Percentiles rank a stretch among this genome's conserved stretches.
These are phyloP conservation scores for Daldinia loculata DNA, from an alignment of 495 filamentous ascomycete genomes.

Conservation along the genomic window DNA sequence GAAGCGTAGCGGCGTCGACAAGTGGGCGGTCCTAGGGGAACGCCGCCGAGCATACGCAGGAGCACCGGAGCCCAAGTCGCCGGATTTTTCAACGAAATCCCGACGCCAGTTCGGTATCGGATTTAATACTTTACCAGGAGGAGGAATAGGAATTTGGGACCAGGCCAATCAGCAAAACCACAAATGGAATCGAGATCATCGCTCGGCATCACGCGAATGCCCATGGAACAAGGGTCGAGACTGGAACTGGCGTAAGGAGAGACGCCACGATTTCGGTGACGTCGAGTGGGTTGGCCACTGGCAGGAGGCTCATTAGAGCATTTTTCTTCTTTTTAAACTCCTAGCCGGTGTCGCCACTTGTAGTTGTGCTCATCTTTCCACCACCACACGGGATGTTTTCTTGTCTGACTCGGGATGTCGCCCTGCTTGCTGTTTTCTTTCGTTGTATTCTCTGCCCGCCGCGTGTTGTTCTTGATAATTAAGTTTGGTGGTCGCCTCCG, in stretches of 20 bases:
- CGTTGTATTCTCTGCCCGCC: conserved; percentile 35
- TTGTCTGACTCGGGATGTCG: conserved; percentile 22
- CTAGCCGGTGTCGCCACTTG: conserved; percentile 58
- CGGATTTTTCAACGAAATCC: conserved; percentile 52
- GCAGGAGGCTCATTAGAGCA: conserved; percentile 64
- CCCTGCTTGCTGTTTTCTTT: conserved; percentile 37
- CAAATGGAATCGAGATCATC: conserved; percentile 50
- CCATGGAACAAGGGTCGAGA: conserved; percentile 56
- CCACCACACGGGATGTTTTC: conserved; percentile 27
- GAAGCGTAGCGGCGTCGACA: conserved; percentile 70
- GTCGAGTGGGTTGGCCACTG: conserved; percentile 92
- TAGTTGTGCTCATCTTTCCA: conserved; percentile 59
- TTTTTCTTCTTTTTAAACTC: conserved; percentile 23
- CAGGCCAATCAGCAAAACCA: conserved; percentile 42
- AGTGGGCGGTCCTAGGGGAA: conserved; percentile 87
- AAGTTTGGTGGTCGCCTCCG: conserved; percentile 33
- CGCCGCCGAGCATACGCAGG: conserved; percentile 73
- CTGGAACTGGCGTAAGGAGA: conserved; percentile 73
- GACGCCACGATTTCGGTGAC: conserved; percentile 73
- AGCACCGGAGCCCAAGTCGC: conserved; percentile 53
- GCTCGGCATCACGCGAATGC: conserved; percentile 54
- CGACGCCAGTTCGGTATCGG: conserved; percentile 49
- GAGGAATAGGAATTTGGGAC: conserved; percentile 49
- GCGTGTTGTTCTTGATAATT: conserved; percentile 45
- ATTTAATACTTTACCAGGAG: conserved; percentile 47